These are phyloP conservation scores for Starmerella tilneyi DNA, from an alignment of 805 yeast genomes.

Conservation along the genomic window DNA sequence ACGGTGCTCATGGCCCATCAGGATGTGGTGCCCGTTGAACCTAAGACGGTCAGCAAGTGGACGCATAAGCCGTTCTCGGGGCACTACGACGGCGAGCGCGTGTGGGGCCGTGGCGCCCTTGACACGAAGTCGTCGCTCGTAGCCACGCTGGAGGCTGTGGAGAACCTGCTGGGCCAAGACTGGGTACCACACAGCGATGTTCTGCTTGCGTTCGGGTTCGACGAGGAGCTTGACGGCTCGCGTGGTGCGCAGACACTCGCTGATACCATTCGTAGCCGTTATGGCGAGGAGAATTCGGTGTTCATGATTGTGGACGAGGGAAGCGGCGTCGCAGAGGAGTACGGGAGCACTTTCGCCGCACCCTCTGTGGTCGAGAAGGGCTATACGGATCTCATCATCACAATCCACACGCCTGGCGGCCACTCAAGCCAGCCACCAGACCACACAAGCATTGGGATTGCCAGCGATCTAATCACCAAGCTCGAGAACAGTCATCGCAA, in stretches of 20 bases:
- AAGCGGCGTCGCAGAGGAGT: slow-evolving; percentile 33
- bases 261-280: slow-evolving; percentile 39
- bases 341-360: slow-evolving; percentile 43
- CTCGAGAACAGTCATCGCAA: slow-evolving; percentile 43
- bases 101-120: slow-evolving; percentile 70
- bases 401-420: slow-evolving; percentile 58
- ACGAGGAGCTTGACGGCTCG: slow-evolving; percentile 63
- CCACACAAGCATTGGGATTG: slow-evolving; percentile 69
- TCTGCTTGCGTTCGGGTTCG: slow-evolving; percentile 61
- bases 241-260: slow-evolving; percentile 52
- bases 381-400: slow-evolving; percentile 40
- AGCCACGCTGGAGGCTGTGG: slow-evolving; percentile 58
- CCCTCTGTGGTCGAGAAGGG: slow-evolving; percentile 58
- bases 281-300: slow-evolving; percentile 47
- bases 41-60: slow-evolving; percentile 49
- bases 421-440: slow-evolving; percentile 75
- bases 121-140: slow-evolving; percentile 67
- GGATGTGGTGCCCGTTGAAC: slow-evolving; percentile 71
- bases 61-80: slow-evolving; percentile 56
- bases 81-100: slow-evolving; percentile 49
- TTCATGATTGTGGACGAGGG: slow-evolving; percentile 69
- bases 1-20: slow-evolving; percentile 63
- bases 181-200: slow-evolving; percentile 55
- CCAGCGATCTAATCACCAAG: slow-evolving; percentile 45
- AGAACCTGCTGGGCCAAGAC: slow-evolving; percentile 41